Conservation (phyloP, 2,329 filamentous ascomycete species). For the Lasiodiplodia sp. region DNA sequence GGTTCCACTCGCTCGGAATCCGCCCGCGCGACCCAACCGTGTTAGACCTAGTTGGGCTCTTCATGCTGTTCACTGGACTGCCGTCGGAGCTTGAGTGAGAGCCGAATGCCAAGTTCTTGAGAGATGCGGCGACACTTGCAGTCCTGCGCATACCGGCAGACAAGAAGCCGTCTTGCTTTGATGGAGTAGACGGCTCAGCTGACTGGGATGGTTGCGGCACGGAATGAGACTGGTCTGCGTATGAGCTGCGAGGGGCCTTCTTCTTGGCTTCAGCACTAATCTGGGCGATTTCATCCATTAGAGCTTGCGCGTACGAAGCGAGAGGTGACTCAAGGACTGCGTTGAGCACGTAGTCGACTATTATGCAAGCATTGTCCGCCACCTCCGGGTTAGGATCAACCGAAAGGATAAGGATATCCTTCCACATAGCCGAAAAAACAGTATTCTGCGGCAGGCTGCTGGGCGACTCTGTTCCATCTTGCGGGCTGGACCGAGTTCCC, state of each 20-base stretch:
- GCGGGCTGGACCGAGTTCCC: slow-evolving; percentile 58
- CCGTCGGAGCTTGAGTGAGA: slow-evolving; percentile 39
- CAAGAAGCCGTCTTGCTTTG: slow-evolving; percentile 67
- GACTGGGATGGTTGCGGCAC: slow-evolving; percentile 51
- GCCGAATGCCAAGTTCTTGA: slow-evolving; percentile 66
- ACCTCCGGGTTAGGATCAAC: slow-evolving; percentile 96
- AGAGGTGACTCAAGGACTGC: slow-evolving; percentile 79
- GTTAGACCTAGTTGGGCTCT: slow-evolving; percentile 27
- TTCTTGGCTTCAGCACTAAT: slow-evolving; percentile 45
- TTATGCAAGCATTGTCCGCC: slow-evolving; percentile 80
- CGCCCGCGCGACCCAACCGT: slow-evolving; percentile 53
- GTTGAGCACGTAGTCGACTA: slow-evolving; percentile 85
- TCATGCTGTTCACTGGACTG: slow-evolving; percentile 34
- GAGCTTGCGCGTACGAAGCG: slow-evolving; percentile 70
- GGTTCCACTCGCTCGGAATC: slow-evolving; percentile 64
- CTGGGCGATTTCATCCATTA: slow-evolving; percentile 74
- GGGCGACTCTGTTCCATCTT: slow-evolving; percentile 15
- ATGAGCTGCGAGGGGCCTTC: slow-evolving; percentile 54
- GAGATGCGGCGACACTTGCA: slow-evolving; percentile 69
- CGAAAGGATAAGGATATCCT: slow-evolving; percentile 86
- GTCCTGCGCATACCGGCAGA: slow-evolving; percentile 67
- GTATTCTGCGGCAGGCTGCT: slow-evolving; percentile 73
- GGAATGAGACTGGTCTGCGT: slow-evolving; percentile 52
- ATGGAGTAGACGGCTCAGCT: slow-evolving; percentile 56
- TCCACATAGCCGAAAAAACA: slow-evolving; percentile 93